Evolutionary conservation across 345 rosid genomes (phyloP), one percentile per base, ranked within the genome.

Genomic region (Acer negundo): DNA sequence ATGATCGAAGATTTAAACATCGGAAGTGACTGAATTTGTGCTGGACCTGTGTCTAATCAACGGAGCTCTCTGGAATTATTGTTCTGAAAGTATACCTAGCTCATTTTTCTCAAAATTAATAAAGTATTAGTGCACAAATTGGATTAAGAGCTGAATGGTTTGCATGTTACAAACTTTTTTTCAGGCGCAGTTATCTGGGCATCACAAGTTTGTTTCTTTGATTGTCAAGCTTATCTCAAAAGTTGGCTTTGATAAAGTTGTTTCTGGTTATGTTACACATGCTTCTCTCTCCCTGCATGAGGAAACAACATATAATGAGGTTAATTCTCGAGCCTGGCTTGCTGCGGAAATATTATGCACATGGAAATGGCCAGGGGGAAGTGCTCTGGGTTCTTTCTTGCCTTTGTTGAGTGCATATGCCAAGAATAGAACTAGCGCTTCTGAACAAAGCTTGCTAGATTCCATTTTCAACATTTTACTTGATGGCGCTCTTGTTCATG

Each of bases 281-380:
- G 56, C 28, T 68, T 73, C 82, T 69, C 55, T 85, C 62, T 31
- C 70, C 62, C 16, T 26, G 5, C 61, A 66, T 10, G 78, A 84
- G 76, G 87, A 81, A 74, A 58, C 81, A 75, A 47, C 67, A 70
- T 77, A 79, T 77, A 65, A 78, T 62, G 84, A 69, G 40, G 78
- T 76, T 73, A 70, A 79, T 80, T 68, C 85, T 81, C 92, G 89
- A 81, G 91, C 93, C 78, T 95, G 99, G 99, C 83, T 95, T 87
- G 94, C 89, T 66, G 94, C 93, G 77, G 99, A 93, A 85, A 82
- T 95, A 55, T 85, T 95, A 74, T 94, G 97, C 87, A 88, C 94
- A 31, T 95, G 99, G 98, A 87, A 91, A 84, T 93, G 99, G 99
- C 91, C 91, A 53, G 99, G 97, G 61, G 96, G 99, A 76, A 84